phyloP scores from a whole-genome alignment of 192 early-diverging fungal species.

The Entomortierella parvispora region DNA sequence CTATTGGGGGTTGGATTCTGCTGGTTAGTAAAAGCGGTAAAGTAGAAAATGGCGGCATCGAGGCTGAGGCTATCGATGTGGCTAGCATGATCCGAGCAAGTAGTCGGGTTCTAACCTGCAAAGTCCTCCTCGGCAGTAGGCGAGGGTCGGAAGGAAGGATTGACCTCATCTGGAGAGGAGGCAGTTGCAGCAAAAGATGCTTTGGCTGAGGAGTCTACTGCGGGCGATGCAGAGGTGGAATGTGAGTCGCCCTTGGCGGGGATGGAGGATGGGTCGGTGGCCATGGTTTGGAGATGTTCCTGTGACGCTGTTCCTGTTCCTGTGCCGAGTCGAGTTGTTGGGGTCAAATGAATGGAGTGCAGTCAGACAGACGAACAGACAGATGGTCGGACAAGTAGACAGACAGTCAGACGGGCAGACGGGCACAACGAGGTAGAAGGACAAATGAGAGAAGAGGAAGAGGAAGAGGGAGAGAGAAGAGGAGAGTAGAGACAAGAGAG shows the following conservation, averaged over 20 bases:
- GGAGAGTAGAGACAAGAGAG: background rate
- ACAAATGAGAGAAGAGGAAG: background rate
- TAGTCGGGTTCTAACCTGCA: constrained; percentile 16
- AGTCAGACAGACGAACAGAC: background rate
- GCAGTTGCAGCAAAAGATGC: background rate
- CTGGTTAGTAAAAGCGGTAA: background rate
- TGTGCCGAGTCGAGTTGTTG: too few species aligned
- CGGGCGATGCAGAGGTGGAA: background rate
- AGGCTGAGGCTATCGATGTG: background rate
- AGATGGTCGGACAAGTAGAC: background rate
- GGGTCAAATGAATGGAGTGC: background rate
- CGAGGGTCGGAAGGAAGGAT: constrained; percentile 40
- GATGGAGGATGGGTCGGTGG: background rate
- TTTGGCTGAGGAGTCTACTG: background rate
- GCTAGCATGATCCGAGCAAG: background rate
- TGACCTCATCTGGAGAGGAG: constrained; percentile 26
- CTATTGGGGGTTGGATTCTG: constrained; percentile 15
- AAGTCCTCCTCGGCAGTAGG: constrained; percentile 37
- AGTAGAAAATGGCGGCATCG: background rate
- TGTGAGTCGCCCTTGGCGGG: background rate
- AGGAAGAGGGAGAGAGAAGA: background rate
- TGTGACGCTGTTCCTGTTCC: too few species aligned
- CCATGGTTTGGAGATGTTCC: background rate
- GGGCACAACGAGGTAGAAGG: background rate
- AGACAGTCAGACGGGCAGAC: background rate